phyloP scores from a whole-genome alignment of 306 rosid genomes.

The Comarum palustre region DNA sequence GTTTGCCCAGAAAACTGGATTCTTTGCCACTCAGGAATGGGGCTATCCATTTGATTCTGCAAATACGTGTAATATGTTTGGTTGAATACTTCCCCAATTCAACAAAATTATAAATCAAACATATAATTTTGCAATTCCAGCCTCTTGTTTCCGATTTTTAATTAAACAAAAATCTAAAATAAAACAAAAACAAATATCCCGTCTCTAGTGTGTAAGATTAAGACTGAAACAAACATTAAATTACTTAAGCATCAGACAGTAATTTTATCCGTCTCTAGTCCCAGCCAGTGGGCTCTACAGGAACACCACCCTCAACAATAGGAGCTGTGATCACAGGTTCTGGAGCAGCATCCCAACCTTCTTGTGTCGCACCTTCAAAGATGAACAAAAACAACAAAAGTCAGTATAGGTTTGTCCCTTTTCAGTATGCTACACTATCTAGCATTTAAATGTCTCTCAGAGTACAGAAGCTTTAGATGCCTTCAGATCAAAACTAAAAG shows the following conservation, averaged over 20 bases:
- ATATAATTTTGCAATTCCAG: neutral
- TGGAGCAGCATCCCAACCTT: slow-evolving; percentile 42
- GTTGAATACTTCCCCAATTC: neutral
- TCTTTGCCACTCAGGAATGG: no score
- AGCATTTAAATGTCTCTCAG: neutral
- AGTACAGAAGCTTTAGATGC: neutral
- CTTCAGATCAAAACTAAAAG: neutral
- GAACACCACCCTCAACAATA: slow-evolving; percentile 19
- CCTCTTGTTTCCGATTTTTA: neutral
- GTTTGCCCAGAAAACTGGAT: no score
- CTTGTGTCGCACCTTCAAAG: slow-evolving; percentile 3
- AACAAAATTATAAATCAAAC: neutral
- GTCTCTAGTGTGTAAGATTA: neutral
- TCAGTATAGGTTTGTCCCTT: neutral
- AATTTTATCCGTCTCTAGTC: neutral
- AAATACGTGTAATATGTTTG: no score
- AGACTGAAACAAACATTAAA: neutral
- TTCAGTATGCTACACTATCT: neutral
- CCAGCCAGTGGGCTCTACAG: slow-evolving; percentile 24
- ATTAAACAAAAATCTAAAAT: neutral
- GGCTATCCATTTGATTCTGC: no score
- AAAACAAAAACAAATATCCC: neutral
- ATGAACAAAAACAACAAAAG: neutral
- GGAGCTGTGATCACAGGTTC: slow-evolving; percentile 19
- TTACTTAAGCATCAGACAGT: neutral